These are phyloP conservation scores for Rhodotorula sp. DNA, from an alignment of 1,284 basidiomycete genomes.

Conservation along the genomic window DNA sequence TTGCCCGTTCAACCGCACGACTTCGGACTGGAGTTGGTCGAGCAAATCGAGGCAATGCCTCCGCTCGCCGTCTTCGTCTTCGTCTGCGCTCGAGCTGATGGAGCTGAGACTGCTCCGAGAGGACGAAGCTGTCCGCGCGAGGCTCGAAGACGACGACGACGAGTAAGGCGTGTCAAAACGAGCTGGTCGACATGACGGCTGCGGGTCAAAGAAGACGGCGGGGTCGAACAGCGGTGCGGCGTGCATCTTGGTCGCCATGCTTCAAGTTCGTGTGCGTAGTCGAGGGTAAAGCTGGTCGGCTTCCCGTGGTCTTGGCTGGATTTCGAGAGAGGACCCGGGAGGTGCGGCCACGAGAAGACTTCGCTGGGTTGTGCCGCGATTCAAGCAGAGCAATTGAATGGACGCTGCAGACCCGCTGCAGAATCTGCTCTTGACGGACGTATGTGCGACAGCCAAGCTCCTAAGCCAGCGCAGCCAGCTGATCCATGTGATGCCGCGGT, in stretches of 20 bases:
- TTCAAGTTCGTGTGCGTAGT: neutral
- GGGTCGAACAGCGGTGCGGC: slow-evolving; percentile 3
- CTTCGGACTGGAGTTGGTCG: slow-evolving; percentile 7
- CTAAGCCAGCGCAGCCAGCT: too few species aligned
- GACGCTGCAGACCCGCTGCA: too few species aligned
- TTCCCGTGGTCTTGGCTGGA: too few species aligned
- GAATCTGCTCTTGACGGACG: too few species aligned
- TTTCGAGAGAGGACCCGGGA: too few species aligned
- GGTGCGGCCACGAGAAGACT: too few species aligned
- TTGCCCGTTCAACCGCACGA: neutral
- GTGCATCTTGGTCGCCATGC: neutral
- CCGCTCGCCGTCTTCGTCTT: slow-evolving; percentile 2
- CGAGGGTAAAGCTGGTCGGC: neutral
- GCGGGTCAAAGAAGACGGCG: slow-evolving; percentile 1
- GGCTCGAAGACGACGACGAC: neutral
- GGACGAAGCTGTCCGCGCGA: neutral
- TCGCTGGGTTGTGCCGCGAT: too few species aligned
- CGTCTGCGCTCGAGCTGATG: slow-evolving; percentile 1
- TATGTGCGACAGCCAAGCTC: too few species aligned
- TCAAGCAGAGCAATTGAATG: too few species aligned
- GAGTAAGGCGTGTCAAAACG: neutral
- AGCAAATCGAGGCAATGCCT: slow-evolving; percentile 8
- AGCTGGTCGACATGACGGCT: neutral
- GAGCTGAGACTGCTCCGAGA: slow-evolving; percentile 5
- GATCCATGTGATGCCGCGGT: too few species aligned